Evolutionary conservation across 2,329 filamentous ascomycete genomes (phyloP), one percentile per base, ranked within the genome.

Genomic region (Amesomyces nigricolor): DNA sequence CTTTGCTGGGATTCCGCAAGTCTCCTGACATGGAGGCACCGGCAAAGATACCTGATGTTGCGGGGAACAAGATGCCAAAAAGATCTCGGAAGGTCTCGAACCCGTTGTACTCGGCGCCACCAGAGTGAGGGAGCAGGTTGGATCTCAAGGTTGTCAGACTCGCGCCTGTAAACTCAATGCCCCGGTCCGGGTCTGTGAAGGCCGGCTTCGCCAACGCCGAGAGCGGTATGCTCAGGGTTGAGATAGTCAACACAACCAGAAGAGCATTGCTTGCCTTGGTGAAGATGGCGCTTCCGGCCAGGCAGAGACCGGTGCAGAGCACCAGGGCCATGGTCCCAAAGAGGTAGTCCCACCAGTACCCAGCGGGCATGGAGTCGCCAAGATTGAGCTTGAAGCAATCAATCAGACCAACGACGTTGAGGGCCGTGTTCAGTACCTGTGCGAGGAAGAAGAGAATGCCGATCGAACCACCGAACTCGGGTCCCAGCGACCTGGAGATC

Each of bases 1-100:
- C 82, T 68, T 85, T 89, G 75, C 88, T 92, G 0, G 90, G 90
- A 60, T 90, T 86, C 59, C 81, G 87, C 48, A 95, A 71, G 67
- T 95, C 89, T 16, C 90, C 90, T 7, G 89, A 95, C 90, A 95
- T 95, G 63, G 88, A 92, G 6, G 90, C 90, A 16, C 91, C 91
- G 57, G 83, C 78, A 67, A 82, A 80, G 59, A 81, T 83, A 22
- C 79, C 78, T 5, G 81, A 81, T 2, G 82, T 86, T 2, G 83
- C 82, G 37, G 89, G 89, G 63, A 94, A 95, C 1, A 95, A 73
- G 59, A 95, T 90, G 2, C 89, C 91, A 71, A 95, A 95, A 8
- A 95, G 74, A 62, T 89, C 83, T 58, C 91, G 86, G 62, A 91
- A 95, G 13, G 78, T 91, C 59, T 86, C 83, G 42, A 81, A 73